These are phyloP conservation scores for Mortierella antarctica DNA, from an alignment of 192 early-diverging fungal species.

Conservation along the genomic window DNA sequence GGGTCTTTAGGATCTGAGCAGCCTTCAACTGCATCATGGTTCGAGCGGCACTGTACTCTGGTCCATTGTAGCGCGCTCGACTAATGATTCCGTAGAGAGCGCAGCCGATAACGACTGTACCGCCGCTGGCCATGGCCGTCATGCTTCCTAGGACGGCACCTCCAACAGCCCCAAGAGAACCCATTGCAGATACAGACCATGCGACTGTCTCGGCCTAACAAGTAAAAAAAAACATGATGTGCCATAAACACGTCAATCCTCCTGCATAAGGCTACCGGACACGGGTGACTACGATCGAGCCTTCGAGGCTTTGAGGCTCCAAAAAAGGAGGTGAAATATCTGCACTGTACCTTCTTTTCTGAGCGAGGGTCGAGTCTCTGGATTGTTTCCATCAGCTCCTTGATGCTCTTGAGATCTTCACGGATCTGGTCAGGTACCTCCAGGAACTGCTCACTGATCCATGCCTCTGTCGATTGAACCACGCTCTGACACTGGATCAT, in stretches of 20 bases:
- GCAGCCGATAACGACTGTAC: conserved; percentile 52
- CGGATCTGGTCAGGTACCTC: conserved; percentile 53
- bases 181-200: conserved; percentile 61
- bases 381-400: conserved; percentile 53
- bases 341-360: conserved; percentile 52
- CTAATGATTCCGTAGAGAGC: conserved; percentile 40
- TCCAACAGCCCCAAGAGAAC: conserved; percentile 57
- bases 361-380: conserved; percentile 56
- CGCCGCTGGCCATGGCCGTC: conserved; percentile 54
- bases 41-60: conserved; percentile 44
- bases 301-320: conserved; percentile 12
- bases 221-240: conserved; percentile 10
- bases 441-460: conserved; percentile 59
- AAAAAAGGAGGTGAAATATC: conserved; percentile 1
- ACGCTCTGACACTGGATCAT: conserved; percentile 54
- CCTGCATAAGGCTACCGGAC: not conserved
- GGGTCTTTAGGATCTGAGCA: conserved; percentile 18
- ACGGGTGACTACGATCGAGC: too few species aligned
- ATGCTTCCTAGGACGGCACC: conserved; percentile 56
- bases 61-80: conserved; percentile 46
- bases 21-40: conserved; percentile 41
- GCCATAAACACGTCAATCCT: not conserved
- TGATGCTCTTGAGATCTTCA: conserved; percentile 47
- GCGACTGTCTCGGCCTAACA: conserved; percentile 38
- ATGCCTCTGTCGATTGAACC: conserved; percentile 56